Percentiles rank a stretch among this genome's conserved stretches.
These are phyloP conservation scores for Saccharum hybrid DNA, from an alignment of 202 grass and related monocot species.

Conservation along the genomic window DNA sequence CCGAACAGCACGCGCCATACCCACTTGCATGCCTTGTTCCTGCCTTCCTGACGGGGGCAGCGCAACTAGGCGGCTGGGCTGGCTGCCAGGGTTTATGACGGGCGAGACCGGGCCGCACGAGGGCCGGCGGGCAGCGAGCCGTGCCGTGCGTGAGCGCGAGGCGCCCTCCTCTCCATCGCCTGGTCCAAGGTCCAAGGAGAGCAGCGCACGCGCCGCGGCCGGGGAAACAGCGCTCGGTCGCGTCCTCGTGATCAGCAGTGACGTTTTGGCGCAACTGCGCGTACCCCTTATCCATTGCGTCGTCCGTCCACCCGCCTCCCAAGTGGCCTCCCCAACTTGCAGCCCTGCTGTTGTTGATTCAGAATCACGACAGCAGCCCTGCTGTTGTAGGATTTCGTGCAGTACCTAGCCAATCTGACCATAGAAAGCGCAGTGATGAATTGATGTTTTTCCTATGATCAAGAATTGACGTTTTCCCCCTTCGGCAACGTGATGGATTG, in stretches of 20 bases:
- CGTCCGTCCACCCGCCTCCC: not conserved
- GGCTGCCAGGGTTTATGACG: not conserved
- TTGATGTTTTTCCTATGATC: not conserved
- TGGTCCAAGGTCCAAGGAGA: not conserved
- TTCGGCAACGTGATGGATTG: not conserved
- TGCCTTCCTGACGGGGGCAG: not conserved
- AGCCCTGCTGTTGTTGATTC: not conserved
- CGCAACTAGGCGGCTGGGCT: too few species aligned
- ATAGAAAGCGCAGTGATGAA: not conserved
- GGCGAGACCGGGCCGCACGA: not conserved
- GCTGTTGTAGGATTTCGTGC: not conserved
- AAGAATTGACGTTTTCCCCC: not conserved
- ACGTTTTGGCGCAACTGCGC: conserved; percentile 17
- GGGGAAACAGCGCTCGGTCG: conserved; percentile 2
- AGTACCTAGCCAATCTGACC: not conserved
- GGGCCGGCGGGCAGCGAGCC: not conserved
- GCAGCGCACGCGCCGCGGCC: not conserved
- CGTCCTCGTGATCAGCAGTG: conserved; percentile 26
- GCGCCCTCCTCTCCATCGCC: too few species aligned
- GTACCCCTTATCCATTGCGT: not conserved
- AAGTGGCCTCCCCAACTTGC: conserved; percentile 24
- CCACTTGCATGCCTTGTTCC: too few species aligned
- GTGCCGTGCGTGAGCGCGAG: not conserved
- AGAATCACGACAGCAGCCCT: not conserved
- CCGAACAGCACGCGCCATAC: too few species aligned